phyloP scores from a whole-genome alignment of 257 asterid species.

The Nicotiana attenuata region DNA sequence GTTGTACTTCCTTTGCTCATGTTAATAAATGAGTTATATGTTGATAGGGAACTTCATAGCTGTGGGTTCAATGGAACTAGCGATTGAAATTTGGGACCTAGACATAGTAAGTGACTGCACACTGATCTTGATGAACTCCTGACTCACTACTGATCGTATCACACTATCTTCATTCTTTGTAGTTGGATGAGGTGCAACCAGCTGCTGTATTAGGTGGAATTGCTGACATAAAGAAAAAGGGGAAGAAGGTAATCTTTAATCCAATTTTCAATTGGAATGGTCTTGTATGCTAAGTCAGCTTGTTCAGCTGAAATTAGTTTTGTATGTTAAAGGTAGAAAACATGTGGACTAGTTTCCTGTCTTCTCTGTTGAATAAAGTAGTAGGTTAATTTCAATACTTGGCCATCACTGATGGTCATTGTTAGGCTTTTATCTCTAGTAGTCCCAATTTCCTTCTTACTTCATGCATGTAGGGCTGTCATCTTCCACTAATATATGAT shows the following conservation, averaged over 20 bases:
- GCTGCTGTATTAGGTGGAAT: conserved; percentile 71
- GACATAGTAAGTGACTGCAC: conserved; percentile 51
- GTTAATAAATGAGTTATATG: conserved; percentile 5
- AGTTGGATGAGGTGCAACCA: conserved; percentile 94
- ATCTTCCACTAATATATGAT: background rate
- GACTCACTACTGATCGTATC: background rate
- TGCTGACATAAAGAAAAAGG: conserved; percentile 60
- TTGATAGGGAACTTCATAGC: conserved; percentile 76
- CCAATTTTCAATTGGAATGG: background rate
- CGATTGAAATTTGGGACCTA: conserved; percentile 96
- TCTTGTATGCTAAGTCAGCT: background rate
- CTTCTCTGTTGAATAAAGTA: background rate
- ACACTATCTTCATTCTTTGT: background rate
- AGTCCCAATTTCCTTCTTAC: background rate
- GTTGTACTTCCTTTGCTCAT: background rate
- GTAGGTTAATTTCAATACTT: background rate
- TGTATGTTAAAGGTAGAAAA: background rate
- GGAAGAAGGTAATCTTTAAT: conserved; percentile 55
- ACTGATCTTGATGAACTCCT: background rate
- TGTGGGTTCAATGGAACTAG: conserved; percentile 90
- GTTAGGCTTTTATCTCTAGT: background rate
- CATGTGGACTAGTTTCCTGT: background rate
- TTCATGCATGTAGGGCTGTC: background rate
- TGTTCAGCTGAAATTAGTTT: background rate
- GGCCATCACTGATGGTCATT: background rate